Evolutionary conservation across 1,139 yeast species (phyloP), one percentile per base, ranked within the genome.

Genomic region (Neolecta irregularis): DNA sequence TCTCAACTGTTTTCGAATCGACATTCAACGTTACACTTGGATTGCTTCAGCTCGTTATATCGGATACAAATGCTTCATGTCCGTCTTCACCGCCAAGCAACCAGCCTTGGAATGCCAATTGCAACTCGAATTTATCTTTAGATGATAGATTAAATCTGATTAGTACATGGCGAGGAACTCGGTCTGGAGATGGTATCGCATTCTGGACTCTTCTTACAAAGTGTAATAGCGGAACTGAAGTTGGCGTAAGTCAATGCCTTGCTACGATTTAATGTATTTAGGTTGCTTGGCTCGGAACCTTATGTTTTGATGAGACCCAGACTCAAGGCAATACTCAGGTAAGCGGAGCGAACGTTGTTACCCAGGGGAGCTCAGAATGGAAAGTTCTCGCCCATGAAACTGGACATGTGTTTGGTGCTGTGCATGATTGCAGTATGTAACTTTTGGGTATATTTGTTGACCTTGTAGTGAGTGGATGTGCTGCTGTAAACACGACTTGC

Each of bases 361-460:
- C 57, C 17, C 51, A 52, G 26, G 51, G 57, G 0, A 35, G 49
- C 17, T 43, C 50, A 5, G 62, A 57, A 40, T 56, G 61, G 57
- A 43, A 52, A 17, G 61, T 58, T 3, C 45, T 57, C 17, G 63
- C 64, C 1, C 64, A 59, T 37, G 64, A 59, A 38, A 37, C 56
- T 4, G 64, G 63, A 6, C 64, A 59, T 40, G 49, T 56, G 4
- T 59, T 59, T 43, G 64, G 64, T n/a, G 64, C 64, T 3, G 59
- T 55, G 13, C 64, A 59, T 41, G 64, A 59, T 40, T 59, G 64
- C 40, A 53, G 57, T 4, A 34, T 5, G 48, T 46, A 11, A 54
- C 63, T 1, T 59, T 63, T 37, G 29, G 46, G 9, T 54, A 53
- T 21, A 39, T 44, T 6, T 40, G 31, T 16, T 28, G 31, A 12